Base-by-base conservation (phyloP, 257 asterid species). In the Nicotiana otophora region DNA sequence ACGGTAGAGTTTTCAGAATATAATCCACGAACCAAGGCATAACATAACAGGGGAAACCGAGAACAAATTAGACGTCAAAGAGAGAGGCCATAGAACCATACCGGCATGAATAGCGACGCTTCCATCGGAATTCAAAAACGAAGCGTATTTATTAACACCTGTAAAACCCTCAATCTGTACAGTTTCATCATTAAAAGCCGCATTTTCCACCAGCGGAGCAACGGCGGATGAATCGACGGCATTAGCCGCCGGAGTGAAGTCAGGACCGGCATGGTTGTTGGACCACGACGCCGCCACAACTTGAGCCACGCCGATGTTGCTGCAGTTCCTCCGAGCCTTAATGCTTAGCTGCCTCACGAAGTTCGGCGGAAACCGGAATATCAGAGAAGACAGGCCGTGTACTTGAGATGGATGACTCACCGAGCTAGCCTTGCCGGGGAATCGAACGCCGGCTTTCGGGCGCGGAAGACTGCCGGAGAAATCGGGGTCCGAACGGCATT, bases 271-370 rank as follows among this genome's bases (percentile, higher is more conserved):
- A 39, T 79, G 90, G 86, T 93, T 89, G 89, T 94, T 91, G 1
- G 99, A 90, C 99, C 99, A 96, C 65, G 98, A 92, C 80, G 99
- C 99, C 85, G 98, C 98, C 34, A 93, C 99, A 36, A 96, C 87
- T 86, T 96, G 99, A 14, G 99, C 99, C 23, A 96, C 98, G 34
- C 99, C 98, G 70, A 94, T 96, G 82, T 94, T 96, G 92, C 98
- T 90, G 81, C 99, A 96, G 87, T 96, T 96, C 86, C 98, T 86
- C 83, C 98, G 84, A 39, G 99, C 98, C 93, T 96, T 96, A 77
- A 76, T 90, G 89, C 98, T 94, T 81, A 96, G 93, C 96, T 96
- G 99, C 84, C 98, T 88, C 81, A 93, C 99, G 85, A 96, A 93
- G 83, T 94, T 96, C 10, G 99, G 99, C 12, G 98, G 99, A 83